A percentile compares a stretch with the other conserved stretches of the same genome.
These are phyloP conservation scores for Puccinia polysora DNA, from an alignment of 1,284 basidiomycete species.

Conservation along the genomic window DNA sequence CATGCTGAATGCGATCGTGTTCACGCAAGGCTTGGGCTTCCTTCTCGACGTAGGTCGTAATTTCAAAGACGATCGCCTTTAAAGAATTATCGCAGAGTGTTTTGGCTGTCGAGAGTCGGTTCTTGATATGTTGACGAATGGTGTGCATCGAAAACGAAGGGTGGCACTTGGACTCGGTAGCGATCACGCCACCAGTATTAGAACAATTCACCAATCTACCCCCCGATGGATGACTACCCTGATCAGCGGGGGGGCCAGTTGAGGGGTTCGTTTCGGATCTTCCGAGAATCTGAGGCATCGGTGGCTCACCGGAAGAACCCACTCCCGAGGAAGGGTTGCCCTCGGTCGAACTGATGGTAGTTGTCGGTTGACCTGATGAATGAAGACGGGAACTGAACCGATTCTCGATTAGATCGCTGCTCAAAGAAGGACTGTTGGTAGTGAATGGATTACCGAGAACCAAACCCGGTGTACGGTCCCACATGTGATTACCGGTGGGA, in stretches of 20 bases:
- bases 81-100: conserved; percentile 92
- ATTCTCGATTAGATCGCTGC: background rate
- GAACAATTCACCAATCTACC: background rate
- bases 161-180: conserved; percentile 46
- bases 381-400: background rate
- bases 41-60: conserved; percentile 90
- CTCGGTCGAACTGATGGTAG: background rate
- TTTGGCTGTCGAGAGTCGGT: conserved; percentile 87
- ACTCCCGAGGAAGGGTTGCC: background rate
- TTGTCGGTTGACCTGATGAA: background rate
- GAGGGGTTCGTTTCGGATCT: background rate
- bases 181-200: conserved; percentile 1
- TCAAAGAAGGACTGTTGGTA: background rate
- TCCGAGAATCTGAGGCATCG: background rate
- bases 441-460: conserved; percentile 38
- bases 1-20: conserved; percentile 63
- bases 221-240: background rate
- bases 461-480: conserved; percentile 42
- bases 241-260: background rate
- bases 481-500: conserved; percentile 29
- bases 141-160: conserved; percentile 57
- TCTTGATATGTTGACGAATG: conserved; percentile 85
- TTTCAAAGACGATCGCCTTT: conserved; percentile 80
- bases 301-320: conserved; percentile 3
- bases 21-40: conserved; percentile 64